Percentiles rank a stretch among this genome's conserved stretches.
phyloP scores from a whole-genome alignment of 352 stramenopile genomes.

The Globisporangium okanoganense region DNA sequence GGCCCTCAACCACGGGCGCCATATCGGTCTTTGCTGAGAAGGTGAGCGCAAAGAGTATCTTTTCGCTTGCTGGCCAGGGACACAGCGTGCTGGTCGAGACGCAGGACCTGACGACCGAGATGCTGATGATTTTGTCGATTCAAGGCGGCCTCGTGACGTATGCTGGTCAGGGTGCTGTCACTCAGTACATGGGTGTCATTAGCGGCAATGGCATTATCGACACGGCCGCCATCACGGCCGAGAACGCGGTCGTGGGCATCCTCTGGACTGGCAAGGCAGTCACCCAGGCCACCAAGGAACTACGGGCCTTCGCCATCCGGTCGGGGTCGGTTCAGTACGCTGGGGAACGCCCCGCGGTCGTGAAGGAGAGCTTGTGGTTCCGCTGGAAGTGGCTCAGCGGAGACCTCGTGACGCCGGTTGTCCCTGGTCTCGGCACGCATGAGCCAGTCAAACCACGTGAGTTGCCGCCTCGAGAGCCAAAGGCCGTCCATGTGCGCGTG shows the following conservation, averaged over 20 bases:
- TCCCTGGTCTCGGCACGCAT: not conserved
- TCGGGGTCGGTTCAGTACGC: not conserved
- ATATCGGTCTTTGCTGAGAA: not conserved
- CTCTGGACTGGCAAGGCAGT: not conserved
- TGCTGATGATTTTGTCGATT: conserved; percentile 8
- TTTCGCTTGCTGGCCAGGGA: not conserved
- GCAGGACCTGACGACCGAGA: conserved; percentile 1
- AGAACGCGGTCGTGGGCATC: not conserved
- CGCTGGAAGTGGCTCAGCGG: conserved; percentile 1
- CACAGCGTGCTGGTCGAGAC: not conserved
- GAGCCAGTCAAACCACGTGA: not conserved
- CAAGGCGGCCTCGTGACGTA: not conserved
- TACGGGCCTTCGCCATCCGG: not conserved
- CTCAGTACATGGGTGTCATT: not conserved
- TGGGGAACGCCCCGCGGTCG: not conserved
- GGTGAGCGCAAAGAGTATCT: not conserved
- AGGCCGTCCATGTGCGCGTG: not conserved
- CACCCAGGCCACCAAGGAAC: conserved; percentile 2
- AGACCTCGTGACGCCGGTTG: not conserved
- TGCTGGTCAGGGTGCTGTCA: not conserved
- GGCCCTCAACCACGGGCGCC: too few species aligned
- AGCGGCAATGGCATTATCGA: not conserved
- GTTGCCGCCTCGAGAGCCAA: not conserved
- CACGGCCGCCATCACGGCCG: not conserved
- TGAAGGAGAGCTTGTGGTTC: not conserved